Evolutionary conservation across 495 filamentous ascomycete species (phyloP).

Genomic region (Talaromyces thailandensis): DNA sequence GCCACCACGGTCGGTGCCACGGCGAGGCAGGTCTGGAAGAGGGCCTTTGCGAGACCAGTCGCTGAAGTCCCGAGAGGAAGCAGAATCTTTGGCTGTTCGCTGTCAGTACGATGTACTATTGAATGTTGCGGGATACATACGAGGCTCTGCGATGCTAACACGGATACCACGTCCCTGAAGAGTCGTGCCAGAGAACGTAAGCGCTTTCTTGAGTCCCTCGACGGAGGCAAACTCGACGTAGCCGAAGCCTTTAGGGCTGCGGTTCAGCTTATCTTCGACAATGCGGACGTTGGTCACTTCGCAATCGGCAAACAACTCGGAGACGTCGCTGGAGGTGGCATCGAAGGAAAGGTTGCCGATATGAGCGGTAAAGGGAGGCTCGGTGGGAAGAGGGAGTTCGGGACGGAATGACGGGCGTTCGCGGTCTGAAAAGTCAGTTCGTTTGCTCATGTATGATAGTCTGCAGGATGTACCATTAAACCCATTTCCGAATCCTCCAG

Average conservation of each 20-base stretch:
- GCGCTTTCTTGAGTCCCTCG: conserved; percentile 84
- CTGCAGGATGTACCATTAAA: conserved; percentile 23
- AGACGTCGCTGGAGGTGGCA: conserved; percentile 68
- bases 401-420: conserved; percentile 60
- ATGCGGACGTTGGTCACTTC: conserved; percentile 83
- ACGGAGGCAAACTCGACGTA: conserved; percentile 89
- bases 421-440: conserved; percentile 20
- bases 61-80: conserved; percentile 51
- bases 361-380: conserved; percentile 91
- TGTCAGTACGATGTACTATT: conserved; percentile 21
- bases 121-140: conserved; percentile 47
- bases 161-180: conserved; percentile 83
- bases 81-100: conserved; percentile 63
- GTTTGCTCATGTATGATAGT: no score
- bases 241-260: conserved; percentile 92
- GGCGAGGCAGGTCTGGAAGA: conserved; percentile 59
- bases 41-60: conserved; percentile 92
- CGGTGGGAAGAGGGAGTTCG: conserved; percentile 74
- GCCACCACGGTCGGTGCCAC: conserved; percentile 36
- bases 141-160: conserved; percentile 79
- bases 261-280: conserved; percentile 87
- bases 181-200: conserved; percentile 67
- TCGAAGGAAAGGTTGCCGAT: conserved; percentile 95
- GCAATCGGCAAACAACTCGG: conserved; percentile 77
- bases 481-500: conserved; percentile 35